Percentiles rank a stretch among this genome's conserved stretches.
Evolutionary conservation across 2,329 filamentous ascomycete species (phyloP).

Genomic region (Lachnellula suecica): DNA sequence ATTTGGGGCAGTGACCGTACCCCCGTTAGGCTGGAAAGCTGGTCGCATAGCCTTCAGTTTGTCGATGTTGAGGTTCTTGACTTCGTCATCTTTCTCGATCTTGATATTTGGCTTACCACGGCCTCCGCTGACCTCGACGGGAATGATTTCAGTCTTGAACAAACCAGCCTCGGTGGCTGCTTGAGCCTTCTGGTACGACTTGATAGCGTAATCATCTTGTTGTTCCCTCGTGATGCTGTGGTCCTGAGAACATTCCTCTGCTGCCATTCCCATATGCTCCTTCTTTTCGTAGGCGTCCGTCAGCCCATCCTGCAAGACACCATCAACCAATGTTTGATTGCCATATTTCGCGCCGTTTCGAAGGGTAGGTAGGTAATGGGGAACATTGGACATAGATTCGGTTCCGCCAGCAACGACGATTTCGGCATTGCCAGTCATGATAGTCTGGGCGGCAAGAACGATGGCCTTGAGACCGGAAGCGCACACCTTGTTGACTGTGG

Average conservation of each 20-base stretch:
- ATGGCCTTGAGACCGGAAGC: conserved; percentile 93
- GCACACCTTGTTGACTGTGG: conserved; percentile 98
- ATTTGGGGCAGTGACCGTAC: conserved; percentile 94
- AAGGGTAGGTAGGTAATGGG: conserved; percentile 89
- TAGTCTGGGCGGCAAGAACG: conserved; percentile 92
- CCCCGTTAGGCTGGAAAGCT: conserved; percentile 74
- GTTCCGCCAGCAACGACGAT: conserved; percentile 92
- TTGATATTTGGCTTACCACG: conserved; percentile 84
- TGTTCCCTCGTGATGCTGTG: conserved; percentile 78
- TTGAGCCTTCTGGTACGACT: conserved; percentile 91
- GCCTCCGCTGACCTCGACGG: conserved; percentile 82
- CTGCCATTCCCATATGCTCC: conserved; percentile 94
- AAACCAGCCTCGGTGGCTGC: conserved; percentile 77
- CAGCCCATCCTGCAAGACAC: conserved; percentile 89
- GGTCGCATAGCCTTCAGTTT: conserved; percentile 85
- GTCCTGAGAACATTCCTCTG: conserved; percentile 86
- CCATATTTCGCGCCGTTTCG: conserved; percentile 92
- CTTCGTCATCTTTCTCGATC: conserved; percentile 88
- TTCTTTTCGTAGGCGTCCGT: conserved; percentile 89
- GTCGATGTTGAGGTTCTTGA: conserved; percentile 86
- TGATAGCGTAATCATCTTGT: conserved; percentile 95
- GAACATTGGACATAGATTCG: conserved; percentile 98
- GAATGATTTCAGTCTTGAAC: conserved; percentile 85
- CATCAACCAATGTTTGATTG: conserved; percentile 84
- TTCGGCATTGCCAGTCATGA: conserved; percentile 92